Percentiles rank a stretch among this genome's conserved stretches.
Conservation (phyloP, 495 filamentous ascomycete genomes). For the Penicillium ochrochloron region DNA sequence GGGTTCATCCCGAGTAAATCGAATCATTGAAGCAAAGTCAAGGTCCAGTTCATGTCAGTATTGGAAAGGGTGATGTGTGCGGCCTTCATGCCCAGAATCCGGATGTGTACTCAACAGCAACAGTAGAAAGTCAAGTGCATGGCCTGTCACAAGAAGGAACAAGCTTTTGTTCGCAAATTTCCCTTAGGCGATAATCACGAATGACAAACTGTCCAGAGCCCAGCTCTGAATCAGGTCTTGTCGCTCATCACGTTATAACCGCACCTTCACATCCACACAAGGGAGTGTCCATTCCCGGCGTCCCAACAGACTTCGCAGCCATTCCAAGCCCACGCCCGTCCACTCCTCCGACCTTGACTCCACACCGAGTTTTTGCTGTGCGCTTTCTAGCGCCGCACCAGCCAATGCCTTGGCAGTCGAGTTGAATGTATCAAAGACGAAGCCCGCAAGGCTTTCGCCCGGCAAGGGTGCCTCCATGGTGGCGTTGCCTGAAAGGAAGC, state of each 20-base stretch:
- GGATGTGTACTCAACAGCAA: background rate
- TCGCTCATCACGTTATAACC: conserved; percentile 51
- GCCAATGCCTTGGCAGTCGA: conserved; percentile 69
- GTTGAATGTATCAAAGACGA: conserved; percentile 66
- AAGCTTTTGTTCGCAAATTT: background rate
- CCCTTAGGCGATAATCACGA: background rate
- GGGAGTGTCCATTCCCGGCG: conserved; percentile 80
- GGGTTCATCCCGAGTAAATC: background rate
- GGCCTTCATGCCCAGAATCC: background rate
- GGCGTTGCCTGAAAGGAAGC: conserved; percentile 26
- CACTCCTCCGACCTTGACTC: conserved; percentile 55
- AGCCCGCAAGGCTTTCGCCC: conserved; percentile 46
- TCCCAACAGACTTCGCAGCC: conserved; percentile 77
- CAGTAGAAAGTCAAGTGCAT: background rate
- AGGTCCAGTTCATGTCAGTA: background rate
- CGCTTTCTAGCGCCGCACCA: conserved; percentile 66
- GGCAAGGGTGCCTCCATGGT: conserved; percentile 26
- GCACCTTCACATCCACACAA: conserved; percentile 80
- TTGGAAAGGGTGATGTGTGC: background rate
- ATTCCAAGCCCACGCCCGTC: conserved; percentile 82
- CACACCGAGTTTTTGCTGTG: conserved; percentile 50
- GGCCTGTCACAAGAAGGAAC: background rate
- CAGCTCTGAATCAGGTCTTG: background rate
- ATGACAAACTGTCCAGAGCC: background rate
- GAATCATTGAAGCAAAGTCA: background rate